These are phyloP conservation scores for Viridothelium virens DNA, from an alignment of 495 filamentous ascomycete species.

Conservation along the genomic window DNA sequence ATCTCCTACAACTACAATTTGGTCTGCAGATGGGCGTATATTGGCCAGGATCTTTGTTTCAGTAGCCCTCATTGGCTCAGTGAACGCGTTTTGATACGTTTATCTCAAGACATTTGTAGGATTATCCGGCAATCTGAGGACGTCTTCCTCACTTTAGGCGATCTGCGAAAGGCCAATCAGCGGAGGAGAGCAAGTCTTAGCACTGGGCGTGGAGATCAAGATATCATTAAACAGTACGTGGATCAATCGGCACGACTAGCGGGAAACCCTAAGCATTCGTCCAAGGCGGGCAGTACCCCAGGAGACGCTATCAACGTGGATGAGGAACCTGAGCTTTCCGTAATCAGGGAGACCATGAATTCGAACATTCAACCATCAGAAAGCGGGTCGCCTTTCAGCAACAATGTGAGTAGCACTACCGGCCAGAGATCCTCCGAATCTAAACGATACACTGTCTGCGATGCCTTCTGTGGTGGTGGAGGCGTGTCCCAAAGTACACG, in stretches of 20 bases:
- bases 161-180: neutral
- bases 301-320: neutral
- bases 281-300: neutral
- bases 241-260: neutral
- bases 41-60: slow-evolving; percentile 14
- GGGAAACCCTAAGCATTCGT: no score
- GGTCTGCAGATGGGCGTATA: slow-evolving; percentile 25
- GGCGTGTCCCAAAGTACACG: slow-evolving; percentile 64
- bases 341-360: no score
- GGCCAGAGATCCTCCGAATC: neutral
- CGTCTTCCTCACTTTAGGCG: neutral
- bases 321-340: neutral
- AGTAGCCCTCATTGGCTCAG: neutral
- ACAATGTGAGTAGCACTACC: neutral
- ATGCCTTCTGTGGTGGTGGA: slow-evolving; percentile 70
- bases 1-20: slow-evolving; percentile 20
- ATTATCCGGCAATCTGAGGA: neutral
- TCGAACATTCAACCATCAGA: neutral
- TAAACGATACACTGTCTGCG: slow-evolving; percentile 53
- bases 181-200: neutral
- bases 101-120: neutral
- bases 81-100: neutral
- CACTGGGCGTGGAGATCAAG: neutral
- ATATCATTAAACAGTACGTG: neutral
- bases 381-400: neutral